A percentile compares a stretch with the other conserved stretches of the same genome.
These are phyloP conservation scores for Yamadazyma diddensiae DNA, from an alignment of 1,139 yeast species.

Conservation along the genomic window DNA sequence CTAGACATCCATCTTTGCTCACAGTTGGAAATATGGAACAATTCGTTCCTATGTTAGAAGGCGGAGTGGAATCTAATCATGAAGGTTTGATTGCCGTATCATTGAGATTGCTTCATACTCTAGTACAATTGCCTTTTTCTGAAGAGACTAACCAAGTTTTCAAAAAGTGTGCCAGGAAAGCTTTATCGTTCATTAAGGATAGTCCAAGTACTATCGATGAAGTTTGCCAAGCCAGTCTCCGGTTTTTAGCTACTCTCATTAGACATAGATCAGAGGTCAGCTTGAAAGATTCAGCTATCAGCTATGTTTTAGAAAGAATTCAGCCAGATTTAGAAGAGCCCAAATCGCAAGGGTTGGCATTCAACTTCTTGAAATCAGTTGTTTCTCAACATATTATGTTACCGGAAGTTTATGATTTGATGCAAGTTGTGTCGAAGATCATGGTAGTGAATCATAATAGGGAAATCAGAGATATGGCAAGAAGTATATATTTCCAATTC, in stretches of 20 bases:
- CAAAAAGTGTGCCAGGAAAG: conserved; percentile 58
- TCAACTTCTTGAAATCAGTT: conserved; percentile 75
- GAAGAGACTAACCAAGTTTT: conserved; percentile 54
- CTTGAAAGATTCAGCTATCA: conserved; percentile 69
- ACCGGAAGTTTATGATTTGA: conserved; percentile 87
- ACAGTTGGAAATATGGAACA: conserved; percentile 63
- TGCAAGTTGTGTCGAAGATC: conserved; percentile 77
- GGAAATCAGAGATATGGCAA: conserved; percentile 81
- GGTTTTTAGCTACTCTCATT: conserved; percentile 69
- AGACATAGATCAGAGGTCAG: conserved; percentile 65
- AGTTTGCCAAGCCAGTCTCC: conserved; percentile 77
- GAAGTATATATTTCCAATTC: conserved; percentile 81
- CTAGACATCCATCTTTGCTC: conserved; percentile 56
- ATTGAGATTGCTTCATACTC: conserved; percentile 58
- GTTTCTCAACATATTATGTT: conserved; percentile 70
- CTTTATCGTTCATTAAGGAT: conserved; percentile 66
- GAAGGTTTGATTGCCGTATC: conserved; percentile 75
- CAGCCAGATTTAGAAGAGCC: conserved; percentile 93
- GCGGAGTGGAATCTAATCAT: conserved; percentile 58
- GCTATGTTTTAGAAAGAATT: conserved; percentile 71
- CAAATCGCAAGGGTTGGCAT: conserved; percentile 82
- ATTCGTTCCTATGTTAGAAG: conserved; percentile 70
- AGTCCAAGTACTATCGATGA: conserved; percentile 79
- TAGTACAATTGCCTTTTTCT: conserved; percentile 62
- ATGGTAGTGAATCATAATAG: conserved; percentile 89